Base-by-base conservation (phyloP, 805 yeast species). In the Candida vaughaniae region DNA sequence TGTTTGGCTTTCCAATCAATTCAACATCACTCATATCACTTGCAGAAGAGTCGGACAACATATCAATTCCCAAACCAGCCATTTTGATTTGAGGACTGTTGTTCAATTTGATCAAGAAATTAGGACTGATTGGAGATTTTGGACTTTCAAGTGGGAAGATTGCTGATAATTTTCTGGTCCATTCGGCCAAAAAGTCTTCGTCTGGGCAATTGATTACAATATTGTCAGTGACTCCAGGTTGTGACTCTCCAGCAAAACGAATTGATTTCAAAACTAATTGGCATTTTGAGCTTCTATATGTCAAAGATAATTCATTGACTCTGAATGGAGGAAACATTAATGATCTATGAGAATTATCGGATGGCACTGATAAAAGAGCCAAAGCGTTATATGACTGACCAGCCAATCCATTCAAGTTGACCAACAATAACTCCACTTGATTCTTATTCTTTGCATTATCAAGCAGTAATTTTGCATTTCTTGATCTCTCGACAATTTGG, bases 281-380 rank as follows among this genome's bases (percentile, higher is more conserved):
- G 16, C 38, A 27, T 22, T 38, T 42, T 9, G 47, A 40, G 11
- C 38, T 39, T 16, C 47, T 45, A 22, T 42, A 45, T 23, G 38
- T 31, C 22, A 45, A 40, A 10, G 41, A 39, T 16, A 45, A 38
- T 16, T 45, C 49, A 23, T 45, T 45, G 16, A 45, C 29, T 33
- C 74, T 43, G 44, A 68, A 67, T 1, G 74, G 74, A 6, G 74
- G 73, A 43, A 49, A 67, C 43, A 68, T 37, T 22, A 68, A 57
- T 7, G 62, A 56, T 18, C 73, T 51, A 1, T 59, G 41, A 3
- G 38, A 44, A 6, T 31, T 30, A 15, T 45, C 47, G n/a, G 32
- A 28, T 6, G 57, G 55, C 12, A 57, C 39, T 3, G 51, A 45
- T 33, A 67, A 46, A 10, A 68, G 49, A 5, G 71, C 74, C 47